These are phyloP conservation scores for Cucurbita pepo DNA, from an alignment of 306 rosid species.

Conservation along the genomic window DNA sequence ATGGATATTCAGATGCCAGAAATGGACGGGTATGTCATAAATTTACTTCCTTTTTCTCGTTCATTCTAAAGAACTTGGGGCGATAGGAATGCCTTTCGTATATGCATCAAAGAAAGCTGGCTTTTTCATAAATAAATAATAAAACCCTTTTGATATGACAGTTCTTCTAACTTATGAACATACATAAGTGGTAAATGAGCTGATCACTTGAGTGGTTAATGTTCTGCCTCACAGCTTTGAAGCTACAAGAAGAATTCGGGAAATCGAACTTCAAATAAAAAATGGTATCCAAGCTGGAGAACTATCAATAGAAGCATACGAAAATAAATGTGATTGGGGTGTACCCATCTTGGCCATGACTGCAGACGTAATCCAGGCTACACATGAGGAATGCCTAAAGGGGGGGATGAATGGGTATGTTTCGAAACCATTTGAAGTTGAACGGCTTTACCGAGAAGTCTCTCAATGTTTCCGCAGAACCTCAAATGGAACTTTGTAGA, in stretches of 20 bases:
- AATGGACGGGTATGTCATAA: conserved; percentile 76
- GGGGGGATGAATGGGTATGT: conserved; percentile 90
- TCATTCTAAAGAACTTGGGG: neutral
- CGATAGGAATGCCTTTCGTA: neutral
- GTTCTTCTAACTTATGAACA: neutral
- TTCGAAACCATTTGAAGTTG: conserved; percentile 92
- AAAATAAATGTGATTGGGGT: conserved; percentile 29
- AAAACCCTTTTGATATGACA: neutral
- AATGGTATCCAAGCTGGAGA: conserved; percentile 22
- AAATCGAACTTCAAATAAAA: conserved; percentile 29
- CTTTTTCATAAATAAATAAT: neutral
- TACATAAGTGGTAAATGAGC: neutral
- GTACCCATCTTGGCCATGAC: conserved; percentile 93
- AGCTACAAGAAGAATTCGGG: conserved; percentile 57
- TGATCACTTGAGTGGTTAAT: neutral
- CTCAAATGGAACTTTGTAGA: conserved; percentile 19
- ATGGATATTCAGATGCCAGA: conserved; percentile 99
- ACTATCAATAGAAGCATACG: conserved; percentile 16
- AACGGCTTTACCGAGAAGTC: conserved; percentile 81
- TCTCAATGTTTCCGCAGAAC: conserved; percentile 43
- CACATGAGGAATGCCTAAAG: conserved; percentile 47
- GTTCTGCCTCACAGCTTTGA: conserved; percentile 38
- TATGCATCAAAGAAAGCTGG: neutral
- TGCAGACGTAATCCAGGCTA: conserved; percentile 91
- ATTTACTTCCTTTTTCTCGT: neutral